Evolutionary conservation across 1,139 yeast genomes (phyloP), one percentile per base, ranked within the genome.

Genomic region (Kurtzmaniella quercitrusa): DNA sequence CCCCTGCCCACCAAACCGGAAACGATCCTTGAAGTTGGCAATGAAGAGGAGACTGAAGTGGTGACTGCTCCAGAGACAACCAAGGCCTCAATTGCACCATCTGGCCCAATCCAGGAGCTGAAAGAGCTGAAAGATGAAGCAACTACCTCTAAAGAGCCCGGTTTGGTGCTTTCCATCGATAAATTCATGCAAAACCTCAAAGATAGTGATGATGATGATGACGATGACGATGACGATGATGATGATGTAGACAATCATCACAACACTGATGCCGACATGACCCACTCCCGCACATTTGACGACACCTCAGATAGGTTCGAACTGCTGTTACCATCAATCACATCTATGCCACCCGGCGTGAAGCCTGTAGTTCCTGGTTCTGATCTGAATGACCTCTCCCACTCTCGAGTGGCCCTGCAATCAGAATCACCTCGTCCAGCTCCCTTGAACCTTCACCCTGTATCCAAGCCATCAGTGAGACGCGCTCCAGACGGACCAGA

Each of bases 161-260:
- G 59, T 38, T 57, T 70, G 45, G 70, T 70, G 16, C 59, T 71
- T 24, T 67, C 74, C 7, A 68, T 70, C 37, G 77, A 71, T 46
- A 50, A 51, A 16, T 48, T 65, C 24, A 25, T 38, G 29, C 23
- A 40, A 7, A 27, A 33, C 19, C 46, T 37, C 19, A 44, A 44
- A 21, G 34, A 41, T 8, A 41, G 48, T 48, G 25, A 45, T 39
- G 54, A 52, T 18, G 52, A 50, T 17, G 60, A 54, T 17, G 54
- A 55, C 7, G 58, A 52, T 27, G 56, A 51, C 21, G 52, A 58
- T 5, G 55, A 57, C 31, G 59, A 60, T 17, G 60, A 18, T 21
- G 16, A 37, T 37, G 23, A 34, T 12, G 17, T 3, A 3, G 58
- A 52, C 27, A 55, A 51, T 23, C 52, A 58, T 4, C 55, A 57